phyloP scores from a whole-genome alignment of 2,329 filamentous ascomycete species.

The Emmonsia crescens region DNA sequence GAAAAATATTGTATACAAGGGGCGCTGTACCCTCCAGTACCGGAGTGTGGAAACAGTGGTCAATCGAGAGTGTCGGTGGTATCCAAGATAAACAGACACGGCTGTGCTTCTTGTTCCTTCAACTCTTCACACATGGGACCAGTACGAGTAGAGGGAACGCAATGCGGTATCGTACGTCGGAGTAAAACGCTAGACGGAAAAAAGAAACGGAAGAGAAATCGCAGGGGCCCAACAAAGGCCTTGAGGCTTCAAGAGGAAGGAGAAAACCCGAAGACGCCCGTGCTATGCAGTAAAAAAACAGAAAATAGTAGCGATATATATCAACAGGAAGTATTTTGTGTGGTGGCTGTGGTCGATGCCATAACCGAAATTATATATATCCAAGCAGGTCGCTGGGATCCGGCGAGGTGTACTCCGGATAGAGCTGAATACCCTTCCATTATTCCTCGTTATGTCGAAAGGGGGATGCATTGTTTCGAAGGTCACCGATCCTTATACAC shows the following conservation, averaged over 20 bases:
- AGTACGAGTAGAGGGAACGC: background rate
- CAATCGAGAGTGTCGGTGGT: background rate
- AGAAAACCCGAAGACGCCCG: background rate
- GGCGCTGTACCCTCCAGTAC: background rate
- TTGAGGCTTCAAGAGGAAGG: background rate
- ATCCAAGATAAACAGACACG: background rate
- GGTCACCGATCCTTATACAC: conserved; percentile 72
- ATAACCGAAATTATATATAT: background rate
- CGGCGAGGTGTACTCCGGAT: background rate
- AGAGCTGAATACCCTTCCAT: background rate
- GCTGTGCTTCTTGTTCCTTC: background rate
- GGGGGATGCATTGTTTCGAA: background rate
- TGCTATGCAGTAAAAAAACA: conserved; percentile 5
- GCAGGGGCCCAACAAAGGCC: background rate
- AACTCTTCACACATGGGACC: background rate
- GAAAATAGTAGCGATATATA: background rate
- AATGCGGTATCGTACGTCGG: background rate
- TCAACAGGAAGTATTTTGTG: background rate
- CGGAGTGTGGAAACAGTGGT: background rate
- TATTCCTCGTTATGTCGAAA: background rate
- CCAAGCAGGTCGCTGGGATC: conserved; percentile 1
- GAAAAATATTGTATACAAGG: background rate
- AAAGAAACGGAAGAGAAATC: background rate
- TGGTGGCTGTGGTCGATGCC: background rate
- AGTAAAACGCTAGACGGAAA: background rate